A percentile compares a stretch with the other conserved stretches of the same genome.
Evolutionary conservation across 1,284 basidiomycete species (phyloP).

Genomic region (Takashimella koratensis): DNA sequence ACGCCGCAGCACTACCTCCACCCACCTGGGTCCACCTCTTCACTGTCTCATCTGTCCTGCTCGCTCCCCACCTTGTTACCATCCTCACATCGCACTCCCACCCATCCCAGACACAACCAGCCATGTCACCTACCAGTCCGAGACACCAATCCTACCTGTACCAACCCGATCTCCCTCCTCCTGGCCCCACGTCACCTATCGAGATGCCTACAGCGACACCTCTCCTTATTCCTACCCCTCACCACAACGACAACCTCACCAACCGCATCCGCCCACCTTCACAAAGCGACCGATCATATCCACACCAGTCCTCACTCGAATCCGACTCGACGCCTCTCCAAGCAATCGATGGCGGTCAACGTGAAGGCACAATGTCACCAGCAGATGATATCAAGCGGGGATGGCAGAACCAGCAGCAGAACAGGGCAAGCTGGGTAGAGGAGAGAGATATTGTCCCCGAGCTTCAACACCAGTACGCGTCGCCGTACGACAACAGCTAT

Average conservation of each 20-base stretch:
- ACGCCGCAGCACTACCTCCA: background rate
- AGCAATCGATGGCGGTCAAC: background rate
- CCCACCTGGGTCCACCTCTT: background rate
- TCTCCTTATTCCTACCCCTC: background rate
- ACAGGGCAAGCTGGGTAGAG: background rate
- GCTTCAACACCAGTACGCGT: background rate
- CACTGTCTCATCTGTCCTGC: background rate
- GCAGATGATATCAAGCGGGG: background rate
- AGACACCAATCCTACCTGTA: no score
- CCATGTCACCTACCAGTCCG: background rate
- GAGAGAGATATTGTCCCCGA: background rate
- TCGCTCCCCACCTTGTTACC: background rate
- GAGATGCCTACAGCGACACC: background rate
- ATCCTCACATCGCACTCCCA: background rate
- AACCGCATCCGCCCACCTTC: background rate
- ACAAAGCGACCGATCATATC: constrained; percentile 5
- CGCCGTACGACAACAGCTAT: background rate
- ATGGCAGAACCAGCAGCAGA: background rate
- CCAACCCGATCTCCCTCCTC: background rate
- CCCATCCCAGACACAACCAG: background rate
- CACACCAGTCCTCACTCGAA: constrained; percentile 16
- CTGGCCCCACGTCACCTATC: background rate
- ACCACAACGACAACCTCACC: background rate
- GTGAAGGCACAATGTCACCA: background rate
- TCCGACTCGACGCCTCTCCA: constrained; percentile 11